phyloP scores from a whole-genome alignment of 495 filamentous ascomycete genomes.

The Neurospora pannonica region DNA sequence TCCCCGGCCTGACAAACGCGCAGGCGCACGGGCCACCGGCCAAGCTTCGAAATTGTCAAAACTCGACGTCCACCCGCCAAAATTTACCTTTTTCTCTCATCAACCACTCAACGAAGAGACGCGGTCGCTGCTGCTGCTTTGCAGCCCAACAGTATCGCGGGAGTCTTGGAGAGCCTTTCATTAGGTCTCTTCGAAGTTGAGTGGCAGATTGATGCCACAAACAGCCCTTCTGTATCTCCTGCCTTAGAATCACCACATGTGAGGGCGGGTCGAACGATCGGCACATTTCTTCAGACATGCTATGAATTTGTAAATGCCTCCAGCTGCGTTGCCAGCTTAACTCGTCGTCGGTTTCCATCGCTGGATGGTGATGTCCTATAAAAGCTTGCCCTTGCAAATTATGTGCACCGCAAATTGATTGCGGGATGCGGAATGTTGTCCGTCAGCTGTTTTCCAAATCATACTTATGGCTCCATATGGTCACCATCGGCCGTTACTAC shows the following conservation, averaged over 20 bases:
- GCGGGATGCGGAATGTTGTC: not conserved
- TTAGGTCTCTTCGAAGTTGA: constrained; percentile 49
- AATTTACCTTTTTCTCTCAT: constrained; percentile 28
- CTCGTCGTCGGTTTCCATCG: too few species aligned
- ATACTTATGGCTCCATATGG: too few species aligned
- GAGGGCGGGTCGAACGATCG: constrained; percentile 65
- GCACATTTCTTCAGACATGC: constrained; percentile 28
- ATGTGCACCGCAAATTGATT: not conserved
- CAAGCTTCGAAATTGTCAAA: not conserved
- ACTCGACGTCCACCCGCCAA: not conserved
- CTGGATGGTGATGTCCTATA: too few species aligned
- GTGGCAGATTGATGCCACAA: constrained; percentile 54
- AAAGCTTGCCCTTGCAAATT: too few species aligned
- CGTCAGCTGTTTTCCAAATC: too few species aligned
- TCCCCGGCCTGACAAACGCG: not conserved
- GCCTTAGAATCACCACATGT: constrained; percentile 74
- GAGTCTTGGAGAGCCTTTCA: constrained; percentile 54
- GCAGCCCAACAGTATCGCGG: constrained; percentile 26
- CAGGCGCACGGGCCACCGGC: constrained; percentile 6
- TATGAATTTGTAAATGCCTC: not conserved
- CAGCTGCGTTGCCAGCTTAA: not conserved
- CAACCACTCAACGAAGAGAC: constrained; percentile 42
- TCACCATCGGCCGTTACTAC: too few species aligned
- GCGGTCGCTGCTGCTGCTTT: constrained; percentile 26
- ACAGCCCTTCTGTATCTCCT: constrained; percentile 87